A percentile compares a stretch with the other conserved stretches of the same genome.
These are phyloP conservation scores for Dichotomopilus funicola DNA, from an alignment of 2,329 filamentous ascomycete species.

Conservation along the genomic window DNA sequence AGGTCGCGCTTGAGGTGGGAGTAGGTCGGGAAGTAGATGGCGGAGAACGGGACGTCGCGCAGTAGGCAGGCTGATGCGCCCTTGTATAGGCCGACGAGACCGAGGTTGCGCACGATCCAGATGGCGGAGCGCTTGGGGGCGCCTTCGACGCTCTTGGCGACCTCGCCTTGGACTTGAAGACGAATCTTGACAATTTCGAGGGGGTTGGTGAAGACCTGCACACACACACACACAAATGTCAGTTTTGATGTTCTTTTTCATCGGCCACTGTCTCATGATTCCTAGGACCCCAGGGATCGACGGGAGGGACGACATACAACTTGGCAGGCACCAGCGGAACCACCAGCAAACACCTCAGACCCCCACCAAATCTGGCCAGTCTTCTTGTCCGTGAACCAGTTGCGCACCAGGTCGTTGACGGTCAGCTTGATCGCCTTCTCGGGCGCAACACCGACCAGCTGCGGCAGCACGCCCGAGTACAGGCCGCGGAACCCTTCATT, in stretches of 20 bases:
- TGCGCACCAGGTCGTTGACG: constrained; percentile 88
- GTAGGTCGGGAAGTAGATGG: constrained; percentile 98
- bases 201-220: constrained; percentile 88
- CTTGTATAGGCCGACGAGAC: constrained; percentile 93
- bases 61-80: constrained; percentile 89
- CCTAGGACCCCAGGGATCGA: too few species aligned
- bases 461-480: constrained; percentile 90
- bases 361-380: constrained; percentile 60
- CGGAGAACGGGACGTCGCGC: constrained; percentile 94
- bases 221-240: constrained; percentile 11
- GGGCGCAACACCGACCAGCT: constrained; percentile 95
- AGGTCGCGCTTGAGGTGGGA: constrained; percentile 88
- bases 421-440: constrained; percentile 99
- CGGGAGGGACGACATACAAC: constrained; percentile 60
- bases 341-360: constrained; percentile 81
- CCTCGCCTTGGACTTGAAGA: constrained; percentile 92
- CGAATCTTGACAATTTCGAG: constrained; percentile 99
- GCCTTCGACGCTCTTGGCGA: constrained; percentile 78
- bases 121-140: constrained; percentile 85
- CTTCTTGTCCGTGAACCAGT: constrained; percentile 65
- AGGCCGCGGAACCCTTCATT: constrained; percentile 87
- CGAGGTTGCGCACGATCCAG: constrained; percentile 95
- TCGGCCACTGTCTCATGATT: not conserved
- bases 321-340: constrained; percentile 85
- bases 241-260: not conserved